phyloP scores from a whole-genome alignment of 2,329 filamentous ascomycete species.

The Fusarium duplospermum region DNA sequence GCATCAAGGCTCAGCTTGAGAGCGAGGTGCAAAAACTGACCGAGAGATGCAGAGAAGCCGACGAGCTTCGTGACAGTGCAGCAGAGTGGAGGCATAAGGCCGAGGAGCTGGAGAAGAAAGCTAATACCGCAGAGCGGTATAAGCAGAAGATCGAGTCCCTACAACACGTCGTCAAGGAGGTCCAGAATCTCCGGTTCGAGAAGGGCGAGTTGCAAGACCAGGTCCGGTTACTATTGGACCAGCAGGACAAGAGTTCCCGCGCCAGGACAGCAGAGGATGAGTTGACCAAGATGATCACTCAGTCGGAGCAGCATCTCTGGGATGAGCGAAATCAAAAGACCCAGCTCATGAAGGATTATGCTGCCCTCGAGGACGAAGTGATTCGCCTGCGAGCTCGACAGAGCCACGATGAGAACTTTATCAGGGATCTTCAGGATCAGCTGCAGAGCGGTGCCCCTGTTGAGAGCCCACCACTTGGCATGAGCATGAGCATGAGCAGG shows the following conservation, averaged over 20 bases:
- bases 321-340: slow-evolving; percentile 59
- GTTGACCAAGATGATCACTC: slow-evolving; percentile 55
- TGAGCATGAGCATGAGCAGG: slow-evolving; percentile 28
- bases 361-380: slow-evolving; percentile 60
- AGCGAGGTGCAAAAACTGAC: slow-evolving; percentile 62
- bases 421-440: slow-evolving; percentile 71
- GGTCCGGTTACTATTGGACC: slow-evolving; percentile 52
- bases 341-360: slow-evolving; percentile 58
- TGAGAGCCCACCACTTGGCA: slow-evolving; percentile 33
- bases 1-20: slow-evolving; percentile 65
- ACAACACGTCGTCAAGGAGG: slow-evolving; percentile 66
- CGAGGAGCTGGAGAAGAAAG: slow-evolving; percentile 69
- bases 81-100: slow-evolving; percentile 69
- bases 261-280: slow-evolving; percentile 54
- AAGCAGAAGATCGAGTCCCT: slow-evolving; percentile 71
- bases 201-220: slow-evolving; percentile 65
- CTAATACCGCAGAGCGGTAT: slow-evolving; percentile 71
- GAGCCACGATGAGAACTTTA: slow-evolving; percentile 63
- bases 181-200: slow-evolving; percentile 66
- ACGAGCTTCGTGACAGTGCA: slow-evolving; percentile 68
- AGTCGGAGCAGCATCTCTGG: slow-evolving; percentile 56
- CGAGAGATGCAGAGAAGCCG: slow-evolving; percentile 59
- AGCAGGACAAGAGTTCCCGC: slow-evolving; percentile 49
- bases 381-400: slow-evolving; percentile 60
- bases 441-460: slow-evolving; percentile 53